A percentile compares a stretch with the other conserved stretches of the same genome.
These are phyloP conservation scores for Arthrobotrys musiformis DNA, from an alignment of 2,329 filamentous ascomycete genomes.

Conservation along the genomic window DNA sequence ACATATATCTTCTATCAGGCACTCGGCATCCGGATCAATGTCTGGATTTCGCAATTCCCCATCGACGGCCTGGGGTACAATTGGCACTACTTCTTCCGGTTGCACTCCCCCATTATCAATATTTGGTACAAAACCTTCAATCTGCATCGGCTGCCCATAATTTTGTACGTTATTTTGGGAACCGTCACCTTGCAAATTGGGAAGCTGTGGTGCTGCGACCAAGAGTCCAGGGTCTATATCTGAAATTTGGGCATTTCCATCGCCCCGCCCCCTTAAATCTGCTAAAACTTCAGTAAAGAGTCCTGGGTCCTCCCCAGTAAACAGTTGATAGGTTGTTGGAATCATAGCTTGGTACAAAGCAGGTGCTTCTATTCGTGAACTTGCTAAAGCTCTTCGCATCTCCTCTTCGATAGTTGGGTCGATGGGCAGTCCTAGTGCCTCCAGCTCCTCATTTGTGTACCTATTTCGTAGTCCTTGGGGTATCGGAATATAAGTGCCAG, in stretches of 20 bases:
- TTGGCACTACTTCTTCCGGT: neutral
- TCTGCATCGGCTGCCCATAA: neutral
- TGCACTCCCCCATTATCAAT: neutral
- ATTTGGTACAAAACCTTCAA: neutral
- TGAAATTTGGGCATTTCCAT: neutral
- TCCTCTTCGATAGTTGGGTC: neutral
- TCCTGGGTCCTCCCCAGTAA: conserved; percentile 12
- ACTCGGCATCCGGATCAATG: neutral
- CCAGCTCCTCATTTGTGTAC: conserved; percentile 16
- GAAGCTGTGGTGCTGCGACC: neutral
- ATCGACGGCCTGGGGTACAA: neutral
- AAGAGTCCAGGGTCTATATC: neutral
- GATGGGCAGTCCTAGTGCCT: conserved; percentile 9
- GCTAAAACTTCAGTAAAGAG: neutral
- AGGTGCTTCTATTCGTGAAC: neutral
- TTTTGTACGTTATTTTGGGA: neutral
- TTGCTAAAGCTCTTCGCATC: neutral
- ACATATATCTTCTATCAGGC: neutral
- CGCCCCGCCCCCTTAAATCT: too few relatives aligned
- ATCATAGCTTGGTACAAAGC: neutral
- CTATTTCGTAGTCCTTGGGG: conserved; percentile 8
- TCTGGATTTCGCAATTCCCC: neutral
- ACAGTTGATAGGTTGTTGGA: neutral
- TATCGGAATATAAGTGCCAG: conserved; percentile 19
- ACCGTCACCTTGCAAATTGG: neutral